phyloP scores from a whole-genome alignment of 225 moss, liverwort and hornwort genomes.

The Neckera pumila region DNA sequence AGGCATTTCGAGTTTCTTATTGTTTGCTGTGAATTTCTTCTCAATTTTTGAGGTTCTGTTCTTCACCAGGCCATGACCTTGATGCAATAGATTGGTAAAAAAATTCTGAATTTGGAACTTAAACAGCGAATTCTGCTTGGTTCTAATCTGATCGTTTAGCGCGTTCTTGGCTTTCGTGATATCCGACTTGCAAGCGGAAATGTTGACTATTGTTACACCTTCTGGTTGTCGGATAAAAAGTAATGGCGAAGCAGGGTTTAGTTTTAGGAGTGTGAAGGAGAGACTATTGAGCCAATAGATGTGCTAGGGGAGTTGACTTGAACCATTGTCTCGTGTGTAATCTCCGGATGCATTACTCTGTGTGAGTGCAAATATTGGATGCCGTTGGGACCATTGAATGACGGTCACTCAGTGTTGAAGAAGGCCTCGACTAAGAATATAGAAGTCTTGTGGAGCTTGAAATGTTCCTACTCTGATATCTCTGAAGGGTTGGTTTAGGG shows the following conservation, averaged over 20 bases:
- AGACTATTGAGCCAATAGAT: not conserved
- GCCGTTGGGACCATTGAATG: not conserved
- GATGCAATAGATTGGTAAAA: not conserved
- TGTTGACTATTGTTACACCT: not conserved
- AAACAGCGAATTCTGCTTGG: not conserved
- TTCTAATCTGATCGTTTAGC: not conserved
- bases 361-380: not conserved
- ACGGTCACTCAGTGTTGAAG: not conserved
- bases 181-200: not conserved
- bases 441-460: not conserved
- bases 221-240: not conserved
- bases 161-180: not conserved
- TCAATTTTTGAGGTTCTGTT: not conserved
- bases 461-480: not conserved
- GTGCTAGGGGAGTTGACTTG: not conserved
- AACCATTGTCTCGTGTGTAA: not conserved
- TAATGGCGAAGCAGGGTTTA: not conserved
- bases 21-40: not conserved
- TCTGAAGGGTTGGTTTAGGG: not conserved
- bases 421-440: not conserved
- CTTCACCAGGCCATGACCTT: not conserved
- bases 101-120: not conserved
- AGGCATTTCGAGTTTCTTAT: not conserved
- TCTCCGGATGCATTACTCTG: not conserved
- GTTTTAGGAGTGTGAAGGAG: not conserved